A percentile compares a stretch with the other conserved stretches of the same genome.
phyloP scores from a whole-genome alignment of 371 early-diverging fungal species.

The Rhizopus arrhizus region DNA sequence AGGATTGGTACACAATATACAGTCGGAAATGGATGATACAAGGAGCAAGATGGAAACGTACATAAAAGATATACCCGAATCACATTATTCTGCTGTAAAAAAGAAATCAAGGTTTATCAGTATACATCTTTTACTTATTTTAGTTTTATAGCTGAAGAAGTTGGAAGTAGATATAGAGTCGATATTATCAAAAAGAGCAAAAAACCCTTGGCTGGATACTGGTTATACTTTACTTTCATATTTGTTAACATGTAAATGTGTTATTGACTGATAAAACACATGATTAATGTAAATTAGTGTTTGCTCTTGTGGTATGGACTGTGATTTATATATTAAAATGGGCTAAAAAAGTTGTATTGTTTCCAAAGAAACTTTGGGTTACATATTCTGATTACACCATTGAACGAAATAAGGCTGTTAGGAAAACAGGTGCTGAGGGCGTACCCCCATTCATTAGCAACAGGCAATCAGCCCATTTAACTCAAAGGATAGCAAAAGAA shows the following conservation, averaged over 20 bases:
- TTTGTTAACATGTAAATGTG: conserved; percentile 39
- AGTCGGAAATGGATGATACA: conserved; percentile 42
- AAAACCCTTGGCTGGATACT: conserved; percentile 54
- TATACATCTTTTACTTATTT: neutral
- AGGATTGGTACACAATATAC: conserved; percentile 36
- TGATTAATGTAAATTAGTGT: conserved; percentile 24
- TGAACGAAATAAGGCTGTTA: conserved; percentile 37
- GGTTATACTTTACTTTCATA: conserved; percentile 52
- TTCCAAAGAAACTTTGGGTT: conserved; percentile 41
- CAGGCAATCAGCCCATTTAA: too few relatives aligned
- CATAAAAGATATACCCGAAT: conserved; percentile 49
- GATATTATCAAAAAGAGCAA: conserved; percentile 50
- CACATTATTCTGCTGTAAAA: conserved; percentile 47
- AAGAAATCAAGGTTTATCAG: neutral
- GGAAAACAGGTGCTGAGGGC: conserved; percentile 6
- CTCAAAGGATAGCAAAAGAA: too few relatives aligned
- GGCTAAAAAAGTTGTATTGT: conserved; percentile 35
- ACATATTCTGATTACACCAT: conserved; percentile 40
- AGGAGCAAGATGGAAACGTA: conserved; percentile 35
- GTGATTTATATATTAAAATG: conserved; percentile 45
- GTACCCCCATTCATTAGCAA: too few relatives aligned
- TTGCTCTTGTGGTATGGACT: conserved; percentile 49
- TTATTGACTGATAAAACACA: neutral
- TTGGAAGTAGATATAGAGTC: conserved; percentile 51
- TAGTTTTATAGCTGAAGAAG: conserved; percentile 38